Evolutionary conservation across 495 filamentous ascomycete genomes (phyloP).

Genomic region (Hypomontagnella monticulosa): DNA sequence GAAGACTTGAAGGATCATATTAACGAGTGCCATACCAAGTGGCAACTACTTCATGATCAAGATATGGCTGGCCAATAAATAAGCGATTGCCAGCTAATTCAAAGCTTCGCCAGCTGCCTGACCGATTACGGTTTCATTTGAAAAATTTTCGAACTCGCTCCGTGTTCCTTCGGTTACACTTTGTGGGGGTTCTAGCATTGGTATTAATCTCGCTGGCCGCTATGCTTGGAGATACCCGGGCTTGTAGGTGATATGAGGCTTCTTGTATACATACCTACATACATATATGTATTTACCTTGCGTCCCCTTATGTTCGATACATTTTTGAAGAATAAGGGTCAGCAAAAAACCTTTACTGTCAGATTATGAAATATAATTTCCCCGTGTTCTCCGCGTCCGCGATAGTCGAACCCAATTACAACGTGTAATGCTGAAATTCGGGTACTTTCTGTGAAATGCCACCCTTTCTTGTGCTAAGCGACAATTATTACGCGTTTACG

Average conservation of each 20-base stretch:
- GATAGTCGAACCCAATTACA: no score
- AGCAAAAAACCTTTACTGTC: no score
- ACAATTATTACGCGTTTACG: no score
- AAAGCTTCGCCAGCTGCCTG: neutral
- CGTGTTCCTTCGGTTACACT: neutral
- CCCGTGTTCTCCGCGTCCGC: no score
- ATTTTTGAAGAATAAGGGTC: no score
- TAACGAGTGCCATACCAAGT: conserved; percentile 50
- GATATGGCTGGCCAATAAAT: conserved; percentile 43
- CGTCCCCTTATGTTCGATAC: neutral
- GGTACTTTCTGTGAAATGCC: no score
- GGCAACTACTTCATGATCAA: conserved; percentile 53
- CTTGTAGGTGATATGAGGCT: neutral
- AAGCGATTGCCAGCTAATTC: neutral
- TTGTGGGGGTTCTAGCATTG: neutral
- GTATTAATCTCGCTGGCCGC: neutral
- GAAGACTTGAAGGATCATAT: conserved; percentile 47
- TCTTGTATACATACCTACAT: no score
- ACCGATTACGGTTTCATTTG: neutral
- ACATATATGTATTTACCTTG: no score
- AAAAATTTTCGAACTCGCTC: no score
- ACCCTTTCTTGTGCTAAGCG: no score
- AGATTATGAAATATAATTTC: no score
- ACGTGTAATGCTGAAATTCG: no score
- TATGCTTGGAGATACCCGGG: neutral